Evolutionary conservation across 768 basidiomycete genomes (phyloP).

Genomic region (Fibroporia radiculosa): DNA sequence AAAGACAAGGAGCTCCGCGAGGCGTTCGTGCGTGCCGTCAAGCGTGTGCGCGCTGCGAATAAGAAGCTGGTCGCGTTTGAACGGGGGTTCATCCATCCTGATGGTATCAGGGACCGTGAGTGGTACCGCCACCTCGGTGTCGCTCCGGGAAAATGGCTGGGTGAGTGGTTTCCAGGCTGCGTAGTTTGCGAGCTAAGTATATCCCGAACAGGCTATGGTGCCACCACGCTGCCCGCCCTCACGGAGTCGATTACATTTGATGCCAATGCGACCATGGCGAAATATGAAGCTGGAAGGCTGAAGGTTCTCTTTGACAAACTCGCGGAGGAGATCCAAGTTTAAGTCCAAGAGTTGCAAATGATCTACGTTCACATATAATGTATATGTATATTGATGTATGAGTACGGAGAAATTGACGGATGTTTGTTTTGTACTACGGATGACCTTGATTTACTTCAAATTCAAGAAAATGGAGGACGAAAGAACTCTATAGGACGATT

Average conservation of each 20-base stretch:
- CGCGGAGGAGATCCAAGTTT: conserved; percentile 4
- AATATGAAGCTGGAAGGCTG: conserved; percentile 54
- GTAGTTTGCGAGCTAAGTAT: neutral
- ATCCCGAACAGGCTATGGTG: conserved; percentile 58
- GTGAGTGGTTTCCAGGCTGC: conserved; percentile 32
- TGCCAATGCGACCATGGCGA: conserved; percentile 50
- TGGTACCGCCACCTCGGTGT: conserved; percentile 86
- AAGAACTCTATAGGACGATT: no score
- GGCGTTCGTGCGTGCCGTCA: conserved; percentile 48
- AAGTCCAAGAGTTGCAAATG: neutral
- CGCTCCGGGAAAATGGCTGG: conserved; percentile 81
- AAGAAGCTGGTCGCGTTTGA: conserved; percentile 66
- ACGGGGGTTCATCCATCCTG: conserved; percentile 71
- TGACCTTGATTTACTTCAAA: no score
- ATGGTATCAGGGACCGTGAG: conserved; percentile 70
- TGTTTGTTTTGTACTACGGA: no score
- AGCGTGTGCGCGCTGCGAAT: conserved; percentile 53
- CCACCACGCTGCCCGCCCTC: conserved; percentile 76
- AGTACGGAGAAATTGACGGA: no score
- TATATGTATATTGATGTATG: no score
- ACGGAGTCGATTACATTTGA: conserved; percentile 73
- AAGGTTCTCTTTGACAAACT: conserved; percentile 37
- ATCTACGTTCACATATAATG: no score
- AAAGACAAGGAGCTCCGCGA: conserved; percentile 15
- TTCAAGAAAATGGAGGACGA: no score